phyloP scores from a whole-genome alignment of 257 asterid species.

The Anisodus tanguticus region DNA sequence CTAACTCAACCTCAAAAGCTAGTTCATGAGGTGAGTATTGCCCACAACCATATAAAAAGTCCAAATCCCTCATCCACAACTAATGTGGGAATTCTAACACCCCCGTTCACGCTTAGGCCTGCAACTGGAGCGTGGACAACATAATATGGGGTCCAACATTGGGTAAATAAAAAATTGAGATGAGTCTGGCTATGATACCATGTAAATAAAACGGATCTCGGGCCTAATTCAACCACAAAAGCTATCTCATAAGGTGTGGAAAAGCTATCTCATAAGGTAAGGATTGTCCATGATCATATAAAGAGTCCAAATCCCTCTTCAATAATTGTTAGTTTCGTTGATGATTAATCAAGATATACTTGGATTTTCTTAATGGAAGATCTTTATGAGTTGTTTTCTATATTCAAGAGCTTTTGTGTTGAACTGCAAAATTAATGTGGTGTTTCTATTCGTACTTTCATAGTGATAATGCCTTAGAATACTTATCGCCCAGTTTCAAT shows the following conservation, averaged over 20 bases:
- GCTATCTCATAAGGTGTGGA: background rate
- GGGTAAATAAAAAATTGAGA: background rate
- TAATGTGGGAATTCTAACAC: background rate
- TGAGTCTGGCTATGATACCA: background rate
- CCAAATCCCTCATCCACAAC: background rate
- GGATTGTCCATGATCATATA: background rate
- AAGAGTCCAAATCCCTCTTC: background rate
- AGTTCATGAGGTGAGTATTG: background rate
- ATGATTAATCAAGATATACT: too few relatives aligned
- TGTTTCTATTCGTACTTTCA: background rate
- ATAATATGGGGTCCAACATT: background rate
- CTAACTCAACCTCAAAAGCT: background rate
- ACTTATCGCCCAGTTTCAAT: background rate
- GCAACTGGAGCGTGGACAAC: background rate
- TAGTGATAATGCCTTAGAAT: background rate
- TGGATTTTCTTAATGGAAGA: too few relatives aligned
- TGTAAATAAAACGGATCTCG: background rate
- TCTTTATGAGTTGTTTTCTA: background rate
- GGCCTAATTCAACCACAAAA: background rate
- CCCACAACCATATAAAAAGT: background rate
- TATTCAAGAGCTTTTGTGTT: background rate
- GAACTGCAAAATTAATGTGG: background rate
- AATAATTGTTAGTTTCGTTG: background rate
- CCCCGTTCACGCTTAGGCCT: background rate
- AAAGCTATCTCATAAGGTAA: background rate